These are phyloP conservation scores for Barnettozyma siamensis DNA, from an alignment of 805 yeast genomes.

Conservation along the genomic window DNA sequence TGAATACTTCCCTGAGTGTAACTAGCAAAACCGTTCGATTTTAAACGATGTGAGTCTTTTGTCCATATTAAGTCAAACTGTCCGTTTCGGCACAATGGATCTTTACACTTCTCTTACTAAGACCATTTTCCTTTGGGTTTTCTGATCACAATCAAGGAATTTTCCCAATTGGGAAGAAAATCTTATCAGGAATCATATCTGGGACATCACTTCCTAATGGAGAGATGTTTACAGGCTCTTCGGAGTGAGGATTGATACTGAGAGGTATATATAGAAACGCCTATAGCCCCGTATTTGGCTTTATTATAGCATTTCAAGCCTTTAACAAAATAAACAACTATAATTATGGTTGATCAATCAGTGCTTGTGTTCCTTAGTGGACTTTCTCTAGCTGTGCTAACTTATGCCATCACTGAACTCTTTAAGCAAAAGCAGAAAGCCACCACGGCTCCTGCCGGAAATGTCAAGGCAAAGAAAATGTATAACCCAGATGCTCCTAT, in stretches of 20 bases:
- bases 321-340: too few species aligned
- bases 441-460: background rate
- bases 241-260: background rate
- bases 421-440: slow-evolving; percentile 7
- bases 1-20: background rate
- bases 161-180: background rate
- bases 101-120: background rate
- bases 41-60: too few species aligned
- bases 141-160: background rate
- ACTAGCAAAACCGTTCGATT: background rate
- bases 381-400: slow-evolving; percentile 2
- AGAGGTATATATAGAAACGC: background rate
- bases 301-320: background rate
- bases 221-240: background rate
- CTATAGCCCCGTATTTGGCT: background rate
- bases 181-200: background rate
- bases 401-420: slow-evolving; percentile 5
- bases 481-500: slow-evolving; percentile 5
- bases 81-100: too few species aligned
- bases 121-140: background rate
- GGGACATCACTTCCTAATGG: slow-evolving; percentile 2
- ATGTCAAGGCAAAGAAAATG: slow-evolving; percentile 9
- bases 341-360: slow-evolving; percentile 1
- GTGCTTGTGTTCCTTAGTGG: slow-evolving; percentile 3
- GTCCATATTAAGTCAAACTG: too few species aligned